Conservation (phyloP, 768 basidiomycete species). For the Tylopilus plumbeoviolaceoides region DNA sequence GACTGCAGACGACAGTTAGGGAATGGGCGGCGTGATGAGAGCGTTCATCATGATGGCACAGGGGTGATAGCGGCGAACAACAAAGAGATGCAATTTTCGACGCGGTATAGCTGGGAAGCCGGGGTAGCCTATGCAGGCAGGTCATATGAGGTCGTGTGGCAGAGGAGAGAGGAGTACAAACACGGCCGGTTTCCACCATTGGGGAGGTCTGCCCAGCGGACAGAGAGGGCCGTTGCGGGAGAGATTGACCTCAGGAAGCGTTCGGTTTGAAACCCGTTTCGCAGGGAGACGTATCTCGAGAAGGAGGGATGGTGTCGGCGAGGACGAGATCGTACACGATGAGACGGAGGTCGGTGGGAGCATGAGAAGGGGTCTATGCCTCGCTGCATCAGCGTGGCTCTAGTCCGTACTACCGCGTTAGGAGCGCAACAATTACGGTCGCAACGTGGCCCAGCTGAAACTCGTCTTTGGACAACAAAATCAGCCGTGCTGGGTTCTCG, state of each 20-base stretch:
- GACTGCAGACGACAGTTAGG: constrained; percentile 11
- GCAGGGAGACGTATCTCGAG: constrained; percentile 36
- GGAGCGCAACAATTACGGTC: constrained; percentile 25
- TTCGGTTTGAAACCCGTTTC: constrained; percentile 35
- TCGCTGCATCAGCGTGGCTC: constrained; percentile 29
- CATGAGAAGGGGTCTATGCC: constrained; percentile 11
- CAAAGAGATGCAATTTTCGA: too few species aligned
- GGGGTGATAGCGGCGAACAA: constrained; percentile 24
- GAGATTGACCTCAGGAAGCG: neutral
- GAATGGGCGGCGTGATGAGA: neutral
- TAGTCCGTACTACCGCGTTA: constrained; percentile 26
- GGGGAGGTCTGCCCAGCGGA: constrained; percentile 36
- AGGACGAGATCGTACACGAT: constrained; percentile 5
- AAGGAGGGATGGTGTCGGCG: constrained; percentile 11
- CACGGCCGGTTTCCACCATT: constrained; percentile 32
- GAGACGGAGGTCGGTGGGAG: too few species aligned
- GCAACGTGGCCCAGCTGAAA: constrained; percentile 27
- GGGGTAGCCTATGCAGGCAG: constrained; percentile 14
- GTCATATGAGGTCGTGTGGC: neutral
- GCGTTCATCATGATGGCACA: neutral
- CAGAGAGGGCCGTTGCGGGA: constrained; percentile 17
- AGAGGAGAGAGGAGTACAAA: constrained; percentile 14
- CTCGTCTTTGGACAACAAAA: constrained; percentile 33
- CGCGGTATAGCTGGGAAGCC: constrained; percentile 31
- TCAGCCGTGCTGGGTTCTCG: constrained; percentile 18